phyloP scores from a whole-genome alignment of 192 early-diverging fungal species.

The Backusella psychrophila region DNA sequence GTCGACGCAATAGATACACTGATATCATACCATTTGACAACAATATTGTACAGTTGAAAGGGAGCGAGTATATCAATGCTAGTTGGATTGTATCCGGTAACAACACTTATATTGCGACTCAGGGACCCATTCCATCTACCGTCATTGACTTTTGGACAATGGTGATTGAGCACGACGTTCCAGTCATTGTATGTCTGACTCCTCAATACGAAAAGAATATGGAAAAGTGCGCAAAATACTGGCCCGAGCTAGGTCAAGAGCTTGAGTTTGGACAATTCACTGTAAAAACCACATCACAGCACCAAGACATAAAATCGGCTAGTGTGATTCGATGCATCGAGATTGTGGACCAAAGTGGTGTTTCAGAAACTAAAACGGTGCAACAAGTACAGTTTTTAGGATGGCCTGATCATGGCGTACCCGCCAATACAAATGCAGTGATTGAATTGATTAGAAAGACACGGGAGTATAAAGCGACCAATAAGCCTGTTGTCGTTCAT shows the following conservation, averaged over 20 bases:
- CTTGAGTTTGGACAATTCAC: background rate
- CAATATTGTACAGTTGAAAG: constrained; percentile 10
- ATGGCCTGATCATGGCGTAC: constrained; percentile 84
- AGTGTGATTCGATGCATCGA: background rate
- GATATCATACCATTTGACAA: constrained; percentile 36
- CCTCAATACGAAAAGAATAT: constrained; percentile 65
- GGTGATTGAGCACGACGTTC: constrained; percentile 74
- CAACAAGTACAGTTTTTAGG: constrained; percentile 74
- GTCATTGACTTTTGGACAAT: constrained; percentile 89
- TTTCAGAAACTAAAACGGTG: constrained; percentile 24
- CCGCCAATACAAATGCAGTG: constrained; percentile 53
- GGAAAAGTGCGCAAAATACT: constrained; percentile 84
- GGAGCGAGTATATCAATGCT: constrained; percentile 77
- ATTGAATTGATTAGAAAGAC: constrained; percentile 41
- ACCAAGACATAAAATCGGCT: background rate
- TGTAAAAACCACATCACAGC: background rate
- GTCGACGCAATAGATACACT: constrained; percentile 32
- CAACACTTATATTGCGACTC: constrained; percentile 78
- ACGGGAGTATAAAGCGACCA: background rate
- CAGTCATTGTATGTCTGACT: constrained; percentile 89
- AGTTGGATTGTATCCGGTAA: constrained; percentile 58
- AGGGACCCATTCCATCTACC: constrained; percentile 81
- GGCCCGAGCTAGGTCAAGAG: constrained; percentile 58
- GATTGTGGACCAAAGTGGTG: background rate
- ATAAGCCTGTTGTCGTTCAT: constrained; percentile 70